Conservation (phyloP, 2,329 filamentous ascomycete genomes). For the Cercospora sp. region DNA sequence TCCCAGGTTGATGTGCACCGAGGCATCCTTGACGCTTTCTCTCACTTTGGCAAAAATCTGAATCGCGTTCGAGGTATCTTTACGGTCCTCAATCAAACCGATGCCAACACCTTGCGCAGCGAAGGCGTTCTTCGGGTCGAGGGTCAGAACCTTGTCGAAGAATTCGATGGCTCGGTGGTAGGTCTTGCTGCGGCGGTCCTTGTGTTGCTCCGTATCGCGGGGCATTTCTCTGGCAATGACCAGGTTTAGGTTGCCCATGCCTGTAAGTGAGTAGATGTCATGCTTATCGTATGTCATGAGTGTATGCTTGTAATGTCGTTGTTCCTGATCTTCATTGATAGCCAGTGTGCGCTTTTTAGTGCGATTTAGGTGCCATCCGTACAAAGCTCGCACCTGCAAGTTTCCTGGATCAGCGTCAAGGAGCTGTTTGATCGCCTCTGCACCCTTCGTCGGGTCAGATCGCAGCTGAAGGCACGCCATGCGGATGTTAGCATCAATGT, state of each 20-base stretch:
- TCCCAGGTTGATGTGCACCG: slow-evolving; percentile 88
- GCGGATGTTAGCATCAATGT: slow-evolving; percentile 85
- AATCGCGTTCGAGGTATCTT: slow-evolving; percentile 78
- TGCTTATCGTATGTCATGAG: slow-evolving; percentile 95
- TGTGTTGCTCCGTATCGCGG: slow-evolving; percentile 83
- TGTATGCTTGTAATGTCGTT: slow-evolving; percentile 94
- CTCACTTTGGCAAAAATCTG: slow-evolving; percentile 87
- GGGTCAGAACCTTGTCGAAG: slow-evolving; percentile 92
- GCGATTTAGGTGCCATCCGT: slow-evolving; percentile 93
- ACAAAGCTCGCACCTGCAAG: slow-evolving; percentile 86
- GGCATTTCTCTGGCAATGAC: slow-evolving; percentile 91
- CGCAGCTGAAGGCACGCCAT: slow-evolving; percentile 87
- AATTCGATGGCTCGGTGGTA: slow-evolving; percentile 96
- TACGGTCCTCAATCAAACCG: slow-evolving; percentile 89
- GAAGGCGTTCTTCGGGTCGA: slow-evolving; percentile 95
- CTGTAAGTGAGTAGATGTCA: slow-evolving; percentile 92
- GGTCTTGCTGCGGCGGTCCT: slow-evolving; percentile 81
- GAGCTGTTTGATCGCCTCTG: slow-evolving; percentile 79
- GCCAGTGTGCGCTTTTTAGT: slow-evolving; percentile 80
- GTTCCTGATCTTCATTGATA: slow-evolving; percentile 84
- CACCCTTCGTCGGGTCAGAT: slow-evolving; percentile 78
- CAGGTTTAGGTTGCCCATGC: slow-evolving; percentile 95
- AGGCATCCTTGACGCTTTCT: slow-evolving; percentile 81
- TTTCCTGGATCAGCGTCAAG: slow-evolving; percentile 83
- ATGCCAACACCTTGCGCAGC: slow-evolving; percentile 96